phyloP scores from a whole-genome alignment of 2,329 filamentous ascomycete species.

The Exophiala bonariae region DNA sequence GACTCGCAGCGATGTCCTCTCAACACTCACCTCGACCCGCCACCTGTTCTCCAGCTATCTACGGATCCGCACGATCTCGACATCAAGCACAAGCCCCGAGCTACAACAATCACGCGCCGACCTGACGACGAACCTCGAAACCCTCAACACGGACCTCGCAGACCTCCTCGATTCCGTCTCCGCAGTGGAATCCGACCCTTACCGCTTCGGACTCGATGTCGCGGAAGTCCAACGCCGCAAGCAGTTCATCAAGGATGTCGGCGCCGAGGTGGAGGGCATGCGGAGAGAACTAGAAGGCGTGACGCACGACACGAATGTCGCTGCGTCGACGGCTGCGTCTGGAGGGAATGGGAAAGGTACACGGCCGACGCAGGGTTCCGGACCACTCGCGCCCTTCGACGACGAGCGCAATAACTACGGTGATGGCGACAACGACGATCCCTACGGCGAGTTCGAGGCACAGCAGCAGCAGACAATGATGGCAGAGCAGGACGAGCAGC shows the following conservation, averaged over 20 bases:
- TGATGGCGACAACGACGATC: constrained; percentile 55
- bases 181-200: constrained; percentile 83
- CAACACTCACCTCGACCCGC: constrained; percentile 75
- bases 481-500: constrained; percentile 88
- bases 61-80: constrained; percentile 85
- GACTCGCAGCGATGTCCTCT: constrained; percentile 74
- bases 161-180: constrained; percentile 86
- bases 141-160: constrained; percentile 79
- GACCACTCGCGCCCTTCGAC: constrained; percentile 24
- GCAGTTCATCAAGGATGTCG: constrained; percentile 84
- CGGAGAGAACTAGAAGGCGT: constrained; percentile 71
- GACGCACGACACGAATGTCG: constrained; percentile 28
- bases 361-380: too few species aligned
- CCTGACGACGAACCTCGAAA: constrained; percentile 72
- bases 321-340: constrained; percentile 35
- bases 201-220: constrained; percentile 79
- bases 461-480: constrained; percentile 89
- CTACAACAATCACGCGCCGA: constrained; percentile 67
- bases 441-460: constrained; percentile 82
- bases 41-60: constrained; percentile 92
- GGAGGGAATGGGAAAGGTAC: too few species aligned
- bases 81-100: constrained; percentile 69
- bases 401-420: constrained; percentile 46
- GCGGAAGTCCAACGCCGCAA: constrained; percentile 80
- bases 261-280: constrained; percentile 86